Evolutionary conservation across 2,329 filamentous ascomycete genomes (phyloP), one percentile per base, ranked within the genome.

Genomic region (Myriosclerotinia curreyana): DNA sequence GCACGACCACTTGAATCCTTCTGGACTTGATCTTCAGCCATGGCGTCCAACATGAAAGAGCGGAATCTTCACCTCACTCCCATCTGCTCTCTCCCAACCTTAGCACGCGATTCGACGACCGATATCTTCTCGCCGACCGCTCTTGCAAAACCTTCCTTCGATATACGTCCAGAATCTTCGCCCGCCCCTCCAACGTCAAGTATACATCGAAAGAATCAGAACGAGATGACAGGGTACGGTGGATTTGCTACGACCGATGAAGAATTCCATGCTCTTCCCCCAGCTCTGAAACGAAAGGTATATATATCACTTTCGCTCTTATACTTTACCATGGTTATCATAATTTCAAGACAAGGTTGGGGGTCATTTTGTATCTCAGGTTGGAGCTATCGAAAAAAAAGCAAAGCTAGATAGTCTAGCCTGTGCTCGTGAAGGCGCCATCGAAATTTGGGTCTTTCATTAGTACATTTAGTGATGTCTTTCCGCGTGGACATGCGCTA

Each of bases 221-320:
- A 70, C 65, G 69, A 72, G 25, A 71, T 74, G 55, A 72, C 70
- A 8, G 12, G 28, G 9, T 72, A 72, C 5, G 72, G 70, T 48
- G 66, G 66, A 8, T 44, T 52, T 38, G 40, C 31, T 31, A 72
- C 72, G 15, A 74, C 79, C 2, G 75, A 77, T 55, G 79, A 81
- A 66, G 80, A 82, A 69, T 82, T 81, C 69, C 79, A 82, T 68
- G 77, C 79, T 48, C 74, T 83, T 63, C 80, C 81, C 11, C 68
- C 79, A 53, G 79, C 80, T n/a, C 79, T 82, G 28, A 77, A 79
- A 67, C 77, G 79, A 72, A 82, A 83, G 78, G 81, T 83, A 74
- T 62, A 74, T 79, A 76, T 60, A 51, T 64, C 42, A 63, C 52
- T 63, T 49, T 59, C 55, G 55, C 22, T 38, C 14, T 40, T 51